phyloP scores from a whole-genome alignment of 345 rosid species.

The Rhodomyrtus tomentosa region DNA sequence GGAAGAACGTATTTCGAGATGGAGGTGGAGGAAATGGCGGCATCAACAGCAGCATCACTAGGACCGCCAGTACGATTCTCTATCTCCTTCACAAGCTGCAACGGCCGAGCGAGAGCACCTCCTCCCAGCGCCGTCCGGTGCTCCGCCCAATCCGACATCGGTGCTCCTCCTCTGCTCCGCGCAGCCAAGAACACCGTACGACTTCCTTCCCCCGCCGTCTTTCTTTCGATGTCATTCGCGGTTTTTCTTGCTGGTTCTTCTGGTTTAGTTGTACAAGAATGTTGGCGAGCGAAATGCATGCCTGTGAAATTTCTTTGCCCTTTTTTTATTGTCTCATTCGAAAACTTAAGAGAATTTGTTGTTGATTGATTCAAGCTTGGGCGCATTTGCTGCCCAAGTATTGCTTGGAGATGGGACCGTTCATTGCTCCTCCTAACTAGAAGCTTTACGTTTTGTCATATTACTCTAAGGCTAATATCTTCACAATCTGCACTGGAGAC shows the following conservation, averaged over 20 bases:
- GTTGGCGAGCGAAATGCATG: not conserved
- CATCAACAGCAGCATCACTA: not conserved
- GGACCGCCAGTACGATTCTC: not conserved
- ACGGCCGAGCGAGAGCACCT: not conserved
- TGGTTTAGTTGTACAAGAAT: not conserved
- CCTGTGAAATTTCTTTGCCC: not conserved
- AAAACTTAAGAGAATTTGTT: not conserved
- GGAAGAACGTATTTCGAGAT: not conserved
- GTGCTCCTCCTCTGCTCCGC: slow-evolving; percentile 4
- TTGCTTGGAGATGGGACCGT: not conserved
- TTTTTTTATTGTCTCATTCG: not conserved
- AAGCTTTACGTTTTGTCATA: not conserved
- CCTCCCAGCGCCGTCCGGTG: not conserved
- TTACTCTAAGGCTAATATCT: not conserved
- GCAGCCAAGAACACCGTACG: slow-evolving; percentile 12
- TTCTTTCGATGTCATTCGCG: not conserved
- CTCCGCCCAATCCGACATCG: not conserved
- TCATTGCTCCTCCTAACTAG: not conserved
- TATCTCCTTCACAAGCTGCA: not conserved
- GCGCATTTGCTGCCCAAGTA: not conserved
- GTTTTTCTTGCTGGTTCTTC: not conserved
- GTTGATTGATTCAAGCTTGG: not conserved
- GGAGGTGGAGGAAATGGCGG: not conserved
- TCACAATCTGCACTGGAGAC: not conserved
- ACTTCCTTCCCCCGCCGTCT: no score